These are phyloP conservation scores for Xanthoconium stramineum DNA, from an alignment of 768 basidiomycete genomes.

Conservation along the genomic window DNA sequence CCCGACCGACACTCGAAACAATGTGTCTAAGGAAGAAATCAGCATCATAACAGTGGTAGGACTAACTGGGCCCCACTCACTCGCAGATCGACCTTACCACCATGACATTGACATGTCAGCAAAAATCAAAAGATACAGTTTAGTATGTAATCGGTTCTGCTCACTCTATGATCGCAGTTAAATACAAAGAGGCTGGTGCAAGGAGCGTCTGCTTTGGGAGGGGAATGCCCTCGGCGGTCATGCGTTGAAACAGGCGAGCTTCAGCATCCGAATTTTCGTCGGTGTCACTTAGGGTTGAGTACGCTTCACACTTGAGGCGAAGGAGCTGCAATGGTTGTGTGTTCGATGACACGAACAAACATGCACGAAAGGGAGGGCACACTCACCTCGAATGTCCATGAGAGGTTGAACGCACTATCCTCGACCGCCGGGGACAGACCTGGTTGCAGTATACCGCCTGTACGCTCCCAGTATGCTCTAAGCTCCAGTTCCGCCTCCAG, in stretches of 20 bases:
- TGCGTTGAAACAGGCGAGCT: conserved; percentile 57
- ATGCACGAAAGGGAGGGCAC: not conserved
- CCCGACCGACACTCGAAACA: conserved; percentile 77
- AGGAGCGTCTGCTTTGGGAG: conserved; percentile 54
- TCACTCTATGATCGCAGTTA: conserved; percentile 92
- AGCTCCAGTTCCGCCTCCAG: conserved; percentile 92
- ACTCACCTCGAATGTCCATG: conserved; percentile 72
- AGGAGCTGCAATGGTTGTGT: conserved; percentile 48
- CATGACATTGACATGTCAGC: conserved; percentile 24
- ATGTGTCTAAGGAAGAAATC: conserved; percentile 58
- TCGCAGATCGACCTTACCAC: conserved; percentile 75
- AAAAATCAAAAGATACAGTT: conserved; percentile 13
- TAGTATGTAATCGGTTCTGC: conserved; percentile 34
- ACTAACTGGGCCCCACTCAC: conserved; percentile 44
- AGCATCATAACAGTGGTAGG: not conserved
- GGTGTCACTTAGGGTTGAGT: conserved; percentile 78
- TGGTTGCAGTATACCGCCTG: conserved; percentile 36
- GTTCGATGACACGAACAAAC: conserved; percentile 9
- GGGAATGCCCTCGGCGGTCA: conserved; percentile 49
- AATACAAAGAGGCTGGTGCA: conserved; percentile 82
- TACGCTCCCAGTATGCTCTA: conserved; percentile 84
- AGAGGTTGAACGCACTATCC: conserved; percentile 63
- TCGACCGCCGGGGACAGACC: conserved; percentile 35
- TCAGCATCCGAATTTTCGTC: conserved; percentile 74
- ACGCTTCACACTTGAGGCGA: conserved; percentile 83